Base-by-base conservation (phyloP, 2,329 filamentous ascomycete species). In the Fusarium tuaranense region DNA sequence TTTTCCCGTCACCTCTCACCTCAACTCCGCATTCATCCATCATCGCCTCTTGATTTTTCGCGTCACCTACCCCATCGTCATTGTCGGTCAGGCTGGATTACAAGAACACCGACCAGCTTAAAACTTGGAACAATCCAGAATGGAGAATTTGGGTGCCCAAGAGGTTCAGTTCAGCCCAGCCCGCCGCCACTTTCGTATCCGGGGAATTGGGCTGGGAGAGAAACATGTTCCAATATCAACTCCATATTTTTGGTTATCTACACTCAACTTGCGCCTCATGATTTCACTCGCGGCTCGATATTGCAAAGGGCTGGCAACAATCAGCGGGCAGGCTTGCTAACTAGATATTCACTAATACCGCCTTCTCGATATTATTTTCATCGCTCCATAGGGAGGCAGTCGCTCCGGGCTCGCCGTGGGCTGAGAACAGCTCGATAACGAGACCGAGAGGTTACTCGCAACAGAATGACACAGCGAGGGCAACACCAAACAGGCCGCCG, bases 401-500 rank as follows among this genome's bases (percentile, higher is more conserved):
- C 71, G 27, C 34, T 60, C 48, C 30, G 41, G 63, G 22, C 55
- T 73, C 48, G 53, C 48, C 59, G 57, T 51, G 25, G 65, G 58
- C 51, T 60, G 64, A 65, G 39, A 34, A 65, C 63, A 57, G 20
- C 65, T 65, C 20, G 36, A 69, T 25, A 57, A 63, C 25, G 48
- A 63, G 46, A 65, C 58, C 51, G 58, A 67, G 51, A 69, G 53
- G 22, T 48, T 60, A 59, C 38, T 57, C 30, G 25, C 46, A 20
- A 53, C 18, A 55, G n/a, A 68, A 46, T 58, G 55, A 39, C 30
- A 55, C 57, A 59, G 41, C 69, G 65, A 70, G 65, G 58, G 65
- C 65, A 78, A 72, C 61, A 76, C 71, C 67, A 67, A 69, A 72
- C 69, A 74, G 62, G 62, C 65, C 67, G 68, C 72, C 67, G 75